phyloP scores from a whole-genome alignment of 1,139 yeast species.

The Debaryomyces sp. region DNA sequence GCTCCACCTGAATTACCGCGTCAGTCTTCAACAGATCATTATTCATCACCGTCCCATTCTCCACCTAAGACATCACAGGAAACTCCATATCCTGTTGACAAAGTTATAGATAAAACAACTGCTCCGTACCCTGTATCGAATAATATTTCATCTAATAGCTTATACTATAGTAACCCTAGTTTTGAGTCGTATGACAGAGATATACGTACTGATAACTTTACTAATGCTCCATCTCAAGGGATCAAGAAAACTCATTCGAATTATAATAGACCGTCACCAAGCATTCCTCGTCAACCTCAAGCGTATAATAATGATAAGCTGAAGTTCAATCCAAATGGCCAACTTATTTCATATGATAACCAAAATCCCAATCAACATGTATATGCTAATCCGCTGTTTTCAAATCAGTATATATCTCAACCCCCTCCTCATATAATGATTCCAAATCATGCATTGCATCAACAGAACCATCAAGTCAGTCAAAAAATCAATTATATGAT shows the following conservation, averaged over 20 bases:
- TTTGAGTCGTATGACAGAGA: background rate
- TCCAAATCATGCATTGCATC: slow-evolving; percentile 20
- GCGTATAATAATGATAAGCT: background rate
- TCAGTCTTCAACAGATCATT: background rate
- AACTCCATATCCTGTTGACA: slow-evolving; percentile 18
- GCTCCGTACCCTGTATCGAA: slow-evolving; percentile 23
- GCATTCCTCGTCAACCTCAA: slow-evolving; percentile 6
- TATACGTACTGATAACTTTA: background rate
- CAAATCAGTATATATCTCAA: slow-evolving; percentile 16
- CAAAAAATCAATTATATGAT: slow-evolving; percentile 42
- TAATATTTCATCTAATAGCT: background rate
- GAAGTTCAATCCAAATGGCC: background rate
- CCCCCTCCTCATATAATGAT: slow-evolving; percentile 8
- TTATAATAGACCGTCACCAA: slow-evolving; percentile 9
- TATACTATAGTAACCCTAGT: background rate
- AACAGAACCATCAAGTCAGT: slow-evolving; percentile 15
- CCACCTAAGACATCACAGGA: slow-evolving; percentile 19
- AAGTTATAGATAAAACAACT: slow-evolving; percentile 20
- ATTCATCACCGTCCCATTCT: slow-evolving; percentile 23
- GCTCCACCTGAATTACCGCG: background rate
- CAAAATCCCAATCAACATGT: slow-evolving; percentile 15
- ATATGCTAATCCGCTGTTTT: background rate
- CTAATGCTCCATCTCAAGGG: background rate
- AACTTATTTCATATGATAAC: background rate
- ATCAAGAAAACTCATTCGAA: background rate